A percentile compares a stretch with the other conserved stretches of the same genome.
Evolutionary conservation across 305 asterid genomes (phyloP).

Genomic region (Solanum hybrid): DNA sequence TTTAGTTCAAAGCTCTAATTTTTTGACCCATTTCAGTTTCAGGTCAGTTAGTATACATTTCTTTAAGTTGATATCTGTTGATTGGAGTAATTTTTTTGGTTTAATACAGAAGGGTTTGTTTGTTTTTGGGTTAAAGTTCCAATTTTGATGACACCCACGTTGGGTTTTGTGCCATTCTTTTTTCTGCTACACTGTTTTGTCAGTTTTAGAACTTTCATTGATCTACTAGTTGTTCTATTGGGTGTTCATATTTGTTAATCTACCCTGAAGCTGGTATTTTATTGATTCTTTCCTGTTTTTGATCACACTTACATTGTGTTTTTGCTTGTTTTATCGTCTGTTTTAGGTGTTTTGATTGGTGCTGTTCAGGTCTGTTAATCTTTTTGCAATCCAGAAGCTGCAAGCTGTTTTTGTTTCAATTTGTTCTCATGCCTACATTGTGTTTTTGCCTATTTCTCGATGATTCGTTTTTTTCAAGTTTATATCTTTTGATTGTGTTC

Average conservation of each 20-base stretch:
- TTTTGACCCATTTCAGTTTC: not conserved
- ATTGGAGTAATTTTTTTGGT: not conserved
- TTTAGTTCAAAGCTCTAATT: not conserved
- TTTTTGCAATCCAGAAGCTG: not conserved
- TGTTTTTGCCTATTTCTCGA: not conserved
- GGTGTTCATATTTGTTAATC: not conserved
- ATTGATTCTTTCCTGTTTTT: not conserved
- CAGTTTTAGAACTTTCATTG: not conserved
- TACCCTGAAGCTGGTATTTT: not conserved
- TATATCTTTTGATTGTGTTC: not conserved
- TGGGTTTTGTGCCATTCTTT: not conserved
- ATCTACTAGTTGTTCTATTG: not conserved
- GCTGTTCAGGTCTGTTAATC: not conserved
- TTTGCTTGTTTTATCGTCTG: not conserved
- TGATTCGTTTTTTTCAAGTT: not conserved
- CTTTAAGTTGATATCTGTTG: not conserved
- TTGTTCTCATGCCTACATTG: not conserved
- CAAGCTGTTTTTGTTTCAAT: not conserved
- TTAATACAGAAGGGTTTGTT: not conserved
- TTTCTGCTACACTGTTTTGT: not conserved
- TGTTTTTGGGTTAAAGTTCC: not conserved
- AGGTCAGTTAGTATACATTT: not conserved
- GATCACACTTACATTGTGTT: not conserved
- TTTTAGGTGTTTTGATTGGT: not conserved
- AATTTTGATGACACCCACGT: not conserved